phyloP scores from a whole-genome alignment of 768 basidiomycete genomes.

The Boletus vermiculosoides region DNA sequence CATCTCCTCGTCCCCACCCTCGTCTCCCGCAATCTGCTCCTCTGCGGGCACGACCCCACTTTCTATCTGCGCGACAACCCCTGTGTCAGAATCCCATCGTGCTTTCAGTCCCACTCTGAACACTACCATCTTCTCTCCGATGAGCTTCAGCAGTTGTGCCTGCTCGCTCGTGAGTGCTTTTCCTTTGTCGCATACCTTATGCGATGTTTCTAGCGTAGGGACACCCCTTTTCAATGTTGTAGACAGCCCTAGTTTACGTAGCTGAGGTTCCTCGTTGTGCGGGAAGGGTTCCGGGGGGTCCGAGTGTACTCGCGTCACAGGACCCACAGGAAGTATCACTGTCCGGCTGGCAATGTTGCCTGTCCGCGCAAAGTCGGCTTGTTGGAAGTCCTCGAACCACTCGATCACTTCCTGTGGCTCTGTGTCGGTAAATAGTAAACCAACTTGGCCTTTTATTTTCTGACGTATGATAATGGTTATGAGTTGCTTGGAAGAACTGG shows the following conservation, averaged over 20 bases:
- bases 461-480: conserved; percentile 32
- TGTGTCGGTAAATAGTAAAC: conserved; percentile 88
- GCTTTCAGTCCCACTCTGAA: conserved; percentile 73
- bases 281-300: conserved; percentile 89
- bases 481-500: conserved; percentile 3
- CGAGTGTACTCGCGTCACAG: conserved; percentile 77
- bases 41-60: conserved; percentile 38
- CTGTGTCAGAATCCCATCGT: conserved; percentile 69
- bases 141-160: conserved; percentile 88
- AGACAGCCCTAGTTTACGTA: conserved; percentile 85
- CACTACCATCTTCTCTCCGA: conserved; percentile 84
- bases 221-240: conserved; percentile 87
- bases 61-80: conserved; percentile 61
- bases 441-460: conserved; percentile 95
- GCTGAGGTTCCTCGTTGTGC: conserved; percentile 95
- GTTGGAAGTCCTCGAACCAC: conserved; percentile 91
- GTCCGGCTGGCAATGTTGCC: conserved; percentile 78
- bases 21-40: conserved; percentile 33
- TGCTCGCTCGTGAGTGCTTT: conserved; percentile 81
- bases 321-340: conserved; percentile 76
- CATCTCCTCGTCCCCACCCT: conserved; percentile 43
- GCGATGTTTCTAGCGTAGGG: conserved; percentile 76
- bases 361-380: conserved; percentile 87
- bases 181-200: conserved; percentile 82
- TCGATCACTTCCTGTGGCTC: conserved; percentile 88